phyloP scores from a whole-genome alignment of 441 rosid species.

The Adansonia madagascariensis region DNA sequence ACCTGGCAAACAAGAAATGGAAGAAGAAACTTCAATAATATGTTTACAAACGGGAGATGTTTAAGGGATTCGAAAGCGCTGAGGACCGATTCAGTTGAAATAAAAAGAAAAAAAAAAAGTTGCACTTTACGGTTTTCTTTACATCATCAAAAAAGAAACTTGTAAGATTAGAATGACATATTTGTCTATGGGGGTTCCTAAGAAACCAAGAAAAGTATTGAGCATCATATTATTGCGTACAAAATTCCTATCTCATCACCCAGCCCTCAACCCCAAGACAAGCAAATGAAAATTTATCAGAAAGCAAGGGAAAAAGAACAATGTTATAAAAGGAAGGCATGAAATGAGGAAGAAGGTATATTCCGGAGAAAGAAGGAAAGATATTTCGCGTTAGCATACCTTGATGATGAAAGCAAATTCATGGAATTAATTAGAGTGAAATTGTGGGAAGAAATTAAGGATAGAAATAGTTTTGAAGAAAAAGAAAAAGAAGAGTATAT shows the following conservation, averaged over 20 bases:
- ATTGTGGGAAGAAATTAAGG: conserved; percentile 5
- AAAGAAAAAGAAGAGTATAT: not conserved
- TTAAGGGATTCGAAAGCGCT: too few relatives aligned
- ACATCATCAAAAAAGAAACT: not conserved
- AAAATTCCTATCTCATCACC: not conserved
- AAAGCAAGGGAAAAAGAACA: too few relatives aligned
- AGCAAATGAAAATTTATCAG: not conserved
- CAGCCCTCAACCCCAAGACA: not conserved
- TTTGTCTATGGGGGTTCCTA: not conserved
- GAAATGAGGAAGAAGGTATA: not conserved
- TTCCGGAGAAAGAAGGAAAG: not conserved
- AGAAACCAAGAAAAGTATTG: not conserved
- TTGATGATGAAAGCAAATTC: conserved; percentile 32
- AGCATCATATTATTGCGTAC: not conserved
- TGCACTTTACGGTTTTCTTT: too few relatives aligned
- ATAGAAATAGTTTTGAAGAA: not conserved
- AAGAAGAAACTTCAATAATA: too few relatives aligned
- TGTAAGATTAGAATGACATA: not conserved
- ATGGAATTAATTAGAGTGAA: not conserved
- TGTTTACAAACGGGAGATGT: too few relatives aligned
- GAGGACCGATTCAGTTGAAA: too few relatives aligned
- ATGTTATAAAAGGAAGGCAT: not conserved
- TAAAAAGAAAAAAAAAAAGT: too few relatives aligned
- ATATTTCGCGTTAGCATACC: conserved; percentile 30
- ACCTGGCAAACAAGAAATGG: too few relatives aligned